A percentile compares a stretch with the other conserved stretches of the same genome.
phyloP scores from a whole-genome alignment of 257 asterid species.

The Solanum piurae region DNA sequence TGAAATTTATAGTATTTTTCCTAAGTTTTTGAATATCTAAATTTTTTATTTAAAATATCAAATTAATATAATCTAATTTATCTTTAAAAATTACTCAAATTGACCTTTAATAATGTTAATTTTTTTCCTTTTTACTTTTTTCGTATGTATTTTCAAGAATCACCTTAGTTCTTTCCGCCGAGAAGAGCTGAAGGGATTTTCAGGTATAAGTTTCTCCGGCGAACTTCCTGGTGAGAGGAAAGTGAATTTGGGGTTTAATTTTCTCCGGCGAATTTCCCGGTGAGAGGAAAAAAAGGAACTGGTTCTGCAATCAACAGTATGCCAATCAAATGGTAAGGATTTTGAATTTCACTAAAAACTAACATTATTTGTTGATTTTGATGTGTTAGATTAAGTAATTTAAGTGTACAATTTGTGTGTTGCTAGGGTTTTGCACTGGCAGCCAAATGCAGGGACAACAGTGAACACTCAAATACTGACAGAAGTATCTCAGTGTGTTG shows the following conservation, averaged over 20 bases:
- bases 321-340: neutral
- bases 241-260: neutral
- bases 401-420: neutral
- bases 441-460: conserved; percentile 82
- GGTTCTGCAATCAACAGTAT: neutral
- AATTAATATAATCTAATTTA: too few species aligned
- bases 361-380: neutral
- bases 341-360: neutral
- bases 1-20: too few species aligned
- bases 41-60: rapidly evolving
- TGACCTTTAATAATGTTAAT: too few species aligned
- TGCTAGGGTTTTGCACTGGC: conserved; percentile 90
- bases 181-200: neutral
- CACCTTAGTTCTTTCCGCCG: neutral
- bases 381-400: neutral
- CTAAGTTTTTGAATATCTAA: too few species aligned
- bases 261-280: neutral
- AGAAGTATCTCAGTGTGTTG: conserved; percentile 88
- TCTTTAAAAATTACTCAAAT: too few species aligned
- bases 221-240: neutral
- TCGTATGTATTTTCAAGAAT: neutral
- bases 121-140: neutral
- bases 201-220: neutral
- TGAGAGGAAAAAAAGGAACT: neutral
- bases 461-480: conserved; percentile 79